These are phyloP conservation scores for Mycosphaerelloides madeirae DNA, from an alignment of 2,329 filamentous ascomycete species.

Conservation along the genomic window DNA sequence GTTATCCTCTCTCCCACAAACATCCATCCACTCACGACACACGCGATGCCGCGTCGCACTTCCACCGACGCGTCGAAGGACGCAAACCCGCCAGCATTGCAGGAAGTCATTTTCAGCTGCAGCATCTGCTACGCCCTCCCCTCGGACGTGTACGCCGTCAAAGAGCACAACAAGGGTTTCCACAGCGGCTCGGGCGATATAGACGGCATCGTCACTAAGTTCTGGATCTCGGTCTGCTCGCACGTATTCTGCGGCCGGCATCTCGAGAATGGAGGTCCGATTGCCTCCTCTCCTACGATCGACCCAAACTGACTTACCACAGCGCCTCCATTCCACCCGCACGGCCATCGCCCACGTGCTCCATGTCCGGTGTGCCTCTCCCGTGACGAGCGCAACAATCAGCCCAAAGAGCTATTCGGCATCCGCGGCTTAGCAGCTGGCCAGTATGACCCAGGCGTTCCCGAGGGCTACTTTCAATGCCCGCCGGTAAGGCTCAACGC, in stretches of 20 bases:
- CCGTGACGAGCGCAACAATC: constrained; percentile 29
- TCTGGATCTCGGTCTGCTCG: constrained; percentile 47
- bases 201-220: constrained; percentile 38
- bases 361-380: constrained; percentile 44
- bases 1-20: too few species aligned
- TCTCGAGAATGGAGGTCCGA: constrained; percentile 44
- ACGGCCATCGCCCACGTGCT: constrained; percentile 37
- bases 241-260: constrained; percentile 48
- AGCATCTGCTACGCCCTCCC: constrained; percentile 44
- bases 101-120: constrained; percentile 47
- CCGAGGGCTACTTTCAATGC: constrained; percentile 39
- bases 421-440: constrained; percentile 41
- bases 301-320: not conserved
- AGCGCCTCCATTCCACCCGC: constrained; percentile 46
- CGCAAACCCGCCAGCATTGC: constrained; percentile 13
- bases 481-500: constrained; percentile 40
- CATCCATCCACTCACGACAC: constrained; percentile 2
- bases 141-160: constrained; percentile 42
- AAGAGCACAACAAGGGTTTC: constrained; percentile 35
- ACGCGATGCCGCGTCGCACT: constrained; percentile 11
- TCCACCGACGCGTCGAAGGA: constrained; percentile 2
- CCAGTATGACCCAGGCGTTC: constrained; percentile 42
- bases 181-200: constrained; percentile 24
- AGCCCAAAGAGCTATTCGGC: constrained; percentile 38
- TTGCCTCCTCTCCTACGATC: too few species aligned